phyloP scores from a whole-genome alignment of 164 flowering plant species.

The Euptelea pleiosperma region DNA sequence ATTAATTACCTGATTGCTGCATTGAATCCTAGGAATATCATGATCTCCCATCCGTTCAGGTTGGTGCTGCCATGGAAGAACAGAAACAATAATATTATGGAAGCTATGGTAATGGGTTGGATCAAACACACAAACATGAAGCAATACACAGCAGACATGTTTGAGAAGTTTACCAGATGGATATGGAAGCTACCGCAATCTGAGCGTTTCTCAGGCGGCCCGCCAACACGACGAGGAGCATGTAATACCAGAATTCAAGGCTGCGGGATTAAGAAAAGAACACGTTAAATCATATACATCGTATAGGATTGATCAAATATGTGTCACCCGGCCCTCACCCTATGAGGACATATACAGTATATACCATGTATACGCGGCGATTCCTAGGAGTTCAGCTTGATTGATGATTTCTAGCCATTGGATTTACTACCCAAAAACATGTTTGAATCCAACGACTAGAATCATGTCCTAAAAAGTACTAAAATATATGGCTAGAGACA shows the following conservation, averaged over 20 bases:
- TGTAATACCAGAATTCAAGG: conserved; percentile 41
- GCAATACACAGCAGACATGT: not conserved
- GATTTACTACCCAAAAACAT: too few species aligned
- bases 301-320: too few species aligned
- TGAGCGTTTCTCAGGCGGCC: conserved; percentile 37
- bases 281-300: too few species aligned
- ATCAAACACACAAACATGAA: not conserved
- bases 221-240: conserved; percentile 38
- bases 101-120: not conserved
- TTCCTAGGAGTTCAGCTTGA: too few species aligned
- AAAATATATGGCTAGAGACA: too few species aligned
- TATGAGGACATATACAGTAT: too few species aligned
- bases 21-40: conserved; percentile 40
- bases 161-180: conserved; percentile 34
- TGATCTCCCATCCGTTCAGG: conserved; percentile 36
- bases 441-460: too few species aligned
- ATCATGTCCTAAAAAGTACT: too few species aligned
- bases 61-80: conserved; percentile 31
- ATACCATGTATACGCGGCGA: too few species aligned
- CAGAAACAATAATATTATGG: not conserved
- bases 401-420: too few species aligned
- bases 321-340: too few species aligned
- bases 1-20: conserved; percentile 40
- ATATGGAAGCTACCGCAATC: conserved; percentile 40
- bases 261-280: conserved; percentile 20